Evolutionary conservation across 2,329 filamentous ascomycete genomes (phyloP).

Genomic region (Trichoderma sp.): DNA sequence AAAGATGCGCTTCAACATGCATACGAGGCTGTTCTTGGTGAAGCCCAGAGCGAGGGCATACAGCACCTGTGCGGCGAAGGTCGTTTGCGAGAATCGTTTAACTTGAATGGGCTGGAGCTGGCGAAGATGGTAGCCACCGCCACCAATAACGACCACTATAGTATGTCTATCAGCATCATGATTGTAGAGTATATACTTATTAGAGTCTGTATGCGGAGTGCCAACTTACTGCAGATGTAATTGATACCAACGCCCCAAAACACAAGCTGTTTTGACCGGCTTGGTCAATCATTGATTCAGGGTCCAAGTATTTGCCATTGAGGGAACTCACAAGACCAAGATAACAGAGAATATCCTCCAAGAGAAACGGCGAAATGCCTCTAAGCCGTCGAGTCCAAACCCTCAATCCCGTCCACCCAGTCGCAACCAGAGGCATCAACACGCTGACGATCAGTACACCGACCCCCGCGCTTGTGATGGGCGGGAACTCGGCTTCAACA

Average conservation of each 20-base stretch:
- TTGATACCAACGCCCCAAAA: constrained; percentile 23
- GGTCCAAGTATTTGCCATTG: not conserved
- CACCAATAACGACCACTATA: constrained; percentile 24
- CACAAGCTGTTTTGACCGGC: constrained; percentile 11
- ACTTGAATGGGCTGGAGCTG: constrained; percentile 19
- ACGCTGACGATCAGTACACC: constrained; percentile 20
- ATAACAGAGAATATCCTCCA: constrained; percentile 24
- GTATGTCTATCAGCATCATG: not conserved
- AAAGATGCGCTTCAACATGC: constrained; percentile 27
- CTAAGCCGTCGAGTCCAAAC: constrained; percentile 23
- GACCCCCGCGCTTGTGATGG: constrained; percentile 16
- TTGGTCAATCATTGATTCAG: not conserved
- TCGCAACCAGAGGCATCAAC: constrained; percentile 22
- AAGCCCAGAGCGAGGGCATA: constrained; percentile 24
- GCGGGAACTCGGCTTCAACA: constrained; percentile 12
- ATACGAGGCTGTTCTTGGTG: constrained; percentile 25
- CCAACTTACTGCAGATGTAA: constrained; percentile 22
- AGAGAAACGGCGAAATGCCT: constrained; percentile 16
- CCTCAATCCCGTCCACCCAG: constrained; percentile 22
- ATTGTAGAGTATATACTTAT: not conserved
- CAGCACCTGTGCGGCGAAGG: constrained; percentile 24
- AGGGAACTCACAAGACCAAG: constrained; percentile 19
- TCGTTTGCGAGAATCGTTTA: constrained; percentile 20
- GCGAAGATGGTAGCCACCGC: constrained; percentile 23
- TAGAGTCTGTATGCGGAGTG: not conserved